These are phyloP conservation scores for Naganishia randhawae DNA, from an alignment of 768 basidiomycete genomes.

Conservation along the genomic window DNA sequence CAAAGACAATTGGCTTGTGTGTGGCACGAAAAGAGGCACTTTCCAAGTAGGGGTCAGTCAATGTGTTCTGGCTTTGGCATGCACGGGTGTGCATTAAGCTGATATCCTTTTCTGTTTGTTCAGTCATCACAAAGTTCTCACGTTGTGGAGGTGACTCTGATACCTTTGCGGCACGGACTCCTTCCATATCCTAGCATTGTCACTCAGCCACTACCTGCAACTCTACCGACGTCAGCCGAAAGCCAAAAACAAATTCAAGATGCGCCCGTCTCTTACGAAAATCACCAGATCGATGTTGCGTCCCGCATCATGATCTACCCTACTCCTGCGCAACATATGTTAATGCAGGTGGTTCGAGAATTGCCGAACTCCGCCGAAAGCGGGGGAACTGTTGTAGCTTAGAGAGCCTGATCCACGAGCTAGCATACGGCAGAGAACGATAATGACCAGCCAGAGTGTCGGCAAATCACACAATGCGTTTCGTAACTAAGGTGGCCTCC, in stretches of 20 bases:
- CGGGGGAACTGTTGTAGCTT: background rate
- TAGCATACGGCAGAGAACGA: background rate
- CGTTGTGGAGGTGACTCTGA: slow-evolving; percentile 17
- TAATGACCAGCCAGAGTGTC: background rate
- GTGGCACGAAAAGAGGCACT: slow-evolving; percentile 24
- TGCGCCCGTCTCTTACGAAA: slow-evolving; percentile 22
- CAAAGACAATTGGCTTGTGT: slow-evolving; percentile 26
- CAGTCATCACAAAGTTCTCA: slow-evolving; percentile 6
- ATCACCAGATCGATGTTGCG: slow-evolving; percentile 28
- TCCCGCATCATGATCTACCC: slow-evolving; percentile 22
- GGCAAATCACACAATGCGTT: too few relatives aligned
- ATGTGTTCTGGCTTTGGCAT: background rate
- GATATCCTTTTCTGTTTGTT: background rate
- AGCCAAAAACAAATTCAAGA: background rate
- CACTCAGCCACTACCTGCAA: slow-evolving; percentile 12
- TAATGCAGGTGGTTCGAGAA: slow-evolving; percentile 24
- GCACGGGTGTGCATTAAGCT: background rate
- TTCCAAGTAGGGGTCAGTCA: slow-evolving; percentile 23
- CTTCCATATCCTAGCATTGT: slow-evolving; percentile 25
- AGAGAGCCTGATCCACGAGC: background rate
- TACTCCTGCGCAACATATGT: slow-evolving; percentile 4
- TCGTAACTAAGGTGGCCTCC: too few relatives aligned
- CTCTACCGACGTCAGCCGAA: background rate
- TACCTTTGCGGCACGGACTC: slow-evolving; percentile 26
- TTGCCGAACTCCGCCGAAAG: background rate